phyloP scores from a whole-genome alignment of 805 yeast genomes.

The Brettanomyces custersianus region DNA sequence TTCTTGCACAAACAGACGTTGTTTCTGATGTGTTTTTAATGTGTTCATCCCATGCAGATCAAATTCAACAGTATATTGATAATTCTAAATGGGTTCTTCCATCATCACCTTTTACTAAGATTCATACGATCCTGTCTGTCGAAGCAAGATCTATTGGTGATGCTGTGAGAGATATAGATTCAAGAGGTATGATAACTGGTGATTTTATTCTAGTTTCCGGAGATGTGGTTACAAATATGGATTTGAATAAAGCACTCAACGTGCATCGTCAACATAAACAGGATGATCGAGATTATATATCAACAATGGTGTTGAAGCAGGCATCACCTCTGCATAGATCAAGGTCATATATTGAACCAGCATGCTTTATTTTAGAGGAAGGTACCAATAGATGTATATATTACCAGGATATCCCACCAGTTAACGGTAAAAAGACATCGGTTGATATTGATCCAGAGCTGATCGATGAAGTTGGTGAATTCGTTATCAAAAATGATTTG shows the following conservation, averaged over 20 bases:
- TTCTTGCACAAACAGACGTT: slow-evolving; percentile 73
- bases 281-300: slow-evolving; percentile 81
- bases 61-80: slow-evolving; percentile 74
- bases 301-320: slow-evolving; percentile 86
- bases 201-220: slow-evolving; percentile 89
- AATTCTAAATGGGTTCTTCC: slow-evolving; percentile 58
- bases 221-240: slow-evolving; percentile 90
- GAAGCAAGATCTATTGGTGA: slow-evolving; percentile 93
- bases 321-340: slow-evolving; percentile 82
- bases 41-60: slow-evolving; percentile 87
- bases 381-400: slow-evolving; percentile 68
- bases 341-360: slow-evolving; percentile 72
- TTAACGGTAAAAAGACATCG: slow-evolving; percentile 36
- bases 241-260: slow-evolving; percentile 62
- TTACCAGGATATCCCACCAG: slow-evolving; percentile 67
- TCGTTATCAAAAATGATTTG: slow-evolving; percentile 79
- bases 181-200: slow-evolving; percentile 79
- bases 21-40: slow-evolving; percentile 84
- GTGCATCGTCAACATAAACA: slow-evolving; percentile 65
- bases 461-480: slow-evolving; percentile 65
- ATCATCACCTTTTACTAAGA: slow-evolving; percentile 70
- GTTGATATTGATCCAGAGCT: slow-evolving; percentile 78
- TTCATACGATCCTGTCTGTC: slow-evolving; percentile 71
- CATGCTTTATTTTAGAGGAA: slow-evolving; percentile 74
- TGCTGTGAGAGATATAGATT: slow-evolving; percentile 92